Evolutionary conservation across 2,329 filamentous ascomycete species (phyloP), one percentile per base, ranked within the genome.

Genomic region (Apiospora hydei): DNA sequence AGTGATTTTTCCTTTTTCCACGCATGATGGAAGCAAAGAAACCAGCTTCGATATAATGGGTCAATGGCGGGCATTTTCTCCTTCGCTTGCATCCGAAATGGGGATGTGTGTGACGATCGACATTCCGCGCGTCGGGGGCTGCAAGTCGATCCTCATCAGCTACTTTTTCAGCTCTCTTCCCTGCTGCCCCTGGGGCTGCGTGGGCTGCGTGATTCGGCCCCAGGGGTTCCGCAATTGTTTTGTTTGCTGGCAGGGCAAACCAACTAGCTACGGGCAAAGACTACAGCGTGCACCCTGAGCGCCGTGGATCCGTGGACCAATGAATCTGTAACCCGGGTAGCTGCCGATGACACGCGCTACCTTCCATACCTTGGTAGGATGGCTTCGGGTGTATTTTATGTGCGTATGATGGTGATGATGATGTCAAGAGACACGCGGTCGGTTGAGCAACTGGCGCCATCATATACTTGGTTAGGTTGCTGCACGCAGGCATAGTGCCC

Each of bases 321-420:
- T 64, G 21, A 41, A 64, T 41, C 30, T 64, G 57, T 64, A 41
- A 64, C 57, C 34, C 57, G 57, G 34, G 16, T 41, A 41, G 57
- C 57, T 64, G 34, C 57, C 57, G 57, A 64, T 64, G 57, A 64
- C 30, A 41, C 57, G 57, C 57, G 57, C 30, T 64, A 64, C 14
- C 18, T 38, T 38, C 14, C 18, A 21, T 38, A 10, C 14, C 53
- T 26, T 14, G 49, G 49, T 51, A 11, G 49, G 46, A 49, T 49
- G 46, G 21, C 7, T 38, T 64, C 38, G 34, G 4, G 34, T 6
- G 10, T 64, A 14, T n/a, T n/a, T n/a, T n/a, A n/a, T 41, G 34
- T 41, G 41, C 13, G 41, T 43, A 43, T 6, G 21, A 64, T 38
- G 34, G 5, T 3, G 34, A 38, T 64, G 57, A 64, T 64, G 57